Conservation (phyloP, 768 basidiomycete genomes). For the Tephrocybe sp. region DNA sequence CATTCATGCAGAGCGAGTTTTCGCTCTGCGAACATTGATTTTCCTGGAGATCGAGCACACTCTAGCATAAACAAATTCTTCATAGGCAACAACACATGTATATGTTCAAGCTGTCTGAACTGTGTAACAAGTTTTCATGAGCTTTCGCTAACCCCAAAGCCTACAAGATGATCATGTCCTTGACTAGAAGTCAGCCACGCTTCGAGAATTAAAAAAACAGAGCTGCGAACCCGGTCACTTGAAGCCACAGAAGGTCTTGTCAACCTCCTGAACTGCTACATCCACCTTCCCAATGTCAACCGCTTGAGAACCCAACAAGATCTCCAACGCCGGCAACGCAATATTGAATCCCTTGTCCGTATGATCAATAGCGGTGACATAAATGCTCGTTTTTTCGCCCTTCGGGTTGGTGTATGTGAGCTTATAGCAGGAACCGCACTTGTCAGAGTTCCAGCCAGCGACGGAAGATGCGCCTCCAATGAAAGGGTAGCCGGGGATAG, state of each 20-base stretch:
- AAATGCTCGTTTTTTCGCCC: constrained; percentile 29
- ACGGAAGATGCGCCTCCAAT: constrained; percentile 49
- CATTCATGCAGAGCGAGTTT: constrained; percentile 1
- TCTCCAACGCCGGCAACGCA: constrained; percentile 27
- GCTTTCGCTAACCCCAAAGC: too few species aligned
- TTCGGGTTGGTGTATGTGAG: constrained; percentile 36
- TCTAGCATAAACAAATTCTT: too few species aligned
- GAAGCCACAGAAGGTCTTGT: constrained; percentile 15
- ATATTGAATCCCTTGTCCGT: constrained; percentile 20
- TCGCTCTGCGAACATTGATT: constrained; percentile 20
- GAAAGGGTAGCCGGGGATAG: constrained; percentile 49
- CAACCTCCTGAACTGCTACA: constrained; percentile 9
- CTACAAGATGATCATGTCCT: too few species aligned
- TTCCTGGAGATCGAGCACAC: too few species aligned
- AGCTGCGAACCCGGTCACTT: background rate
- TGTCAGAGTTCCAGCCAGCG: constrained; percentile 40
- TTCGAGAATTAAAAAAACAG: too few species aligned
- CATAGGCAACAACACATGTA: too few species aligned
- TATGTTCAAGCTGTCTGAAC: too few species aligned
- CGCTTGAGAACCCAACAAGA: constrained; percentile 19
- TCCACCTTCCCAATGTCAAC: constrained; percentile 9
- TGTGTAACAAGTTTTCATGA: too few species aligned
- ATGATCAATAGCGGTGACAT: constrained; percentile 47
- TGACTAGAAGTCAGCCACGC: too few species aligned
- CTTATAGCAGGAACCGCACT: constrained; percentile 55